Percentiles rank a stretch among this genome's conserved stretches.
Conservation (phyloP, 2,329 filamentous ascomycete genomes). For the Sarocladium kiliense region DNA sequence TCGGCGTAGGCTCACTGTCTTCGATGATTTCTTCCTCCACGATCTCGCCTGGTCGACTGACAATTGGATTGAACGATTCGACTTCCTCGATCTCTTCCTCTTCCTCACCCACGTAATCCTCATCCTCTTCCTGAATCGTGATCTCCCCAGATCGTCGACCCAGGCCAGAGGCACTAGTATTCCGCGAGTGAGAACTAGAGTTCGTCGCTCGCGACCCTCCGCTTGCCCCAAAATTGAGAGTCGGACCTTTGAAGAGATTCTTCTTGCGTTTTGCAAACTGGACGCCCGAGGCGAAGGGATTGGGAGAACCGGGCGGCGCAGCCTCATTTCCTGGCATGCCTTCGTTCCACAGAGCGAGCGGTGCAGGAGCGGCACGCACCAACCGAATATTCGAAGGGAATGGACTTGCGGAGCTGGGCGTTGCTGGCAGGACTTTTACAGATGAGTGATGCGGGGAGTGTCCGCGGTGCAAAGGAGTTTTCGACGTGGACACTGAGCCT, state of each 20-base stretch:
- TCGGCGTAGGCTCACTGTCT: conserved; percentile 27
- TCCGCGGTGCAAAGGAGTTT: conserved; percentile 56
- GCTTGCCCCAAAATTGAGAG: conserved; percentile 46
- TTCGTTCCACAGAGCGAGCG: conserved; percentile 53
- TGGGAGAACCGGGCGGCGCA: conserved; percentile 48
- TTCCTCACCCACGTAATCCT: conserved; percentile 38
- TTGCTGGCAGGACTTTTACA: conserved; percentile 91
- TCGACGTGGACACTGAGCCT: conserved; percentile 65
- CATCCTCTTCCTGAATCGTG: conserved; percentile 64
- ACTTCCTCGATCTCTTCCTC: conserved; percentile 52
- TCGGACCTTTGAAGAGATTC: conserved; percentile 77
- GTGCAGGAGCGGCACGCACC: conserved; percentile 56
- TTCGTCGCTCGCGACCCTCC: conserved; percentile 30
- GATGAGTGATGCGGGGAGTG: conserved; percentile 84
- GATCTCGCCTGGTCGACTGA: conserved; percentile 36
- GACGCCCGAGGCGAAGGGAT: conserved; percentile 57
- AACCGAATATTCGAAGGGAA: conserved; percentile 87
- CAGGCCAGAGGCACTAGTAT: conserved; percentile 56
- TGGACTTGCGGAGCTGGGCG: conserved; percentile 59
- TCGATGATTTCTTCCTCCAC: conserved; percentile 44
- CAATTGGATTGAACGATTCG: conserved; percentile 51
- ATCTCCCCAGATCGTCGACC: conserved; percentile 69
- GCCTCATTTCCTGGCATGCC: conserved; percentile 39
- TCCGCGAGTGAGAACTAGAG: conserved; percentile 44
- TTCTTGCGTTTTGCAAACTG: conserved; percentile 79